These are phyloP conservation scores for Austroboletus novae-zelandiae DNA, from an alignment of 1,284 basidiomycete species.

Conservation along the genomic window DNA sequence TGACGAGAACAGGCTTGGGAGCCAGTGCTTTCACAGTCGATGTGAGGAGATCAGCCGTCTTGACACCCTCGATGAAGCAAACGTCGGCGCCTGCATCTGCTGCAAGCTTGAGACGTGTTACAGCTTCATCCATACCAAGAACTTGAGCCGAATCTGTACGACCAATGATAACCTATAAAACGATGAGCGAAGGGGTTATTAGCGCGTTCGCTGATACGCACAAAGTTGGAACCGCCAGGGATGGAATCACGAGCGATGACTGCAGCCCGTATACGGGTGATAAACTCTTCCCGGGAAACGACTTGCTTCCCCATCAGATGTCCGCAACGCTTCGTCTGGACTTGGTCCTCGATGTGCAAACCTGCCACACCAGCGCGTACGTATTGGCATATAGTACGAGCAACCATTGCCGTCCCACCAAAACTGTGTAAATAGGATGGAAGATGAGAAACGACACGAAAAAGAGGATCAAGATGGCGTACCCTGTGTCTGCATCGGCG, in stretches of 20 bases:
- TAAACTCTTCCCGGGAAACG: slow-evolving; percentile 70
- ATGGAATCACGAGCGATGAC: slow-evolving; percentile 69
- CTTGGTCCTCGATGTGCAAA: slow-evolving; percentile 82
- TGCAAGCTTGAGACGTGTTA: slow-evolving; percentile 67
- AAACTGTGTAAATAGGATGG: slow-evolving; percentile 42
- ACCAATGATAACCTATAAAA: slow-evolving; percentile 68
- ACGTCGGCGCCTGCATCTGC: slow-evolving; percentile 78
- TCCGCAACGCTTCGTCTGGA: slow-evolving; percentile 80
- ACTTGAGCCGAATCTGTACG: slow-evolving; percentile 82
- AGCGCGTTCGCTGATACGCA: slow-evolving; percentile 18
- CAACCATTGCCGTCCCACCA: slow-evolving; percentile 74
- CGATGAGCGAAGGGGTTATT: background rate
- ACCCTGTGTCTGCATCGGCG: slow-evolving; percentile 81
- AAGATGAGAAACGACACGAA: background rate
- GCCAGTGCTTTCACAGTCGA: slow-evolving; percentile 63
- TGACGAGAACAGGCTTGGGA: slow-evolving; percentile 74
- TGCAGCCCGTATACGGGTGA: slow-evolving; percentile 75
- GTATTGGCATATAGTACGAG: slow-evolving; percentile 74
- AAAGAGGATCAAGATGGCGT: background rate
- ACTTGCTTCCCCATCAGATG: slow-evolving; percentile 79
- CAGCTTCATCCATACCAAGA: slow-evolving; percentile 75
- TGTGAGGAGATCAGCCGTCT: slow-evolving; percentile 63
- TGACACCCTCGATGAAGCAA: slow-evolving; percentile 82
- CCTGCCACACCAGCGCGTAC: slow-evolving; percentile 70
- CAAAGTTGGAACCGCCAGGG: slow-evolving; percentile 71